Conservation (phyloP, 352 stramenopile genomes). For the Thalassiosira mediterranea region DNA sequence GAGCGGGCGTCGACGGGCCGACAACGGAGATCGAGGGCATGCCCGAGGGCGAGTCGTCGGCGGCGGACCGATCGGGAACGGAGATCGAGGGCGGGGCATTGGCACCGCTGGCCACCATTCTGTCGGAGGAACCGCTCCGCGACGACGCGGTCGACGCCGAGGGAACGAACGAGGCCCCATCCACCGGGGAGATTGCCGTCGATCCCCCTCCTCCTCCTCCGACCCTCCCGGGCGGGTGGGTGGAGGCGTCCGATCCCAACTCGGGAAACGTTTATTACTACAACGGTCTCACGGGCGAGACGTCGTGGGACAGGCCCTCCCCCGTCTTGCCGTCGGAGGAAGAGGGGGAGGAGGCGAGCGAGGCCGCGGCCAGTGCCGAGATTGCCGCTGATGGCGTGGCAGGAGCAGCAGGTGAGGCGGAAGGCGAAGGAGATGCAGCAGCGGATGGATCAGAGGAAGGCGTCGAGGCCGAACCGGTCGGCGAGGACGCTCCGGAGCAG, state of each 20-base stretch:
- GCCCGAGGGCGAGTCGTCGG: too few relatives aligned
- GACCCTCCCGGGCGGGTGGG: slow-evolving; percentile 45
- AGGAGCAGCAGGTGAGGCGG: not conserved
- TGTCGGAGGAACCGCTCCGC: not conserved
- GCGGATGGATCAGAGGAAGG: slow-evolving; percentile 7
- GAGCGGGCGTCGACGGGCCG: too few relatives aligned
- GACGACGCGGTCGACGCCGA: slow-evolving; percentile 1
- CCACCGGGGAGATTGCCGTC: not conserved
- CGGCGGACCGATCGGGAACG: too few relatives aligned
- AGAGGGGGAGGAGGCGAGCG: not conserved
- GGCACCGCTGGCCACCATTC: not conserved
- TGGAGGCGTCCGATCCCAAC: slow-evolving; percentile 41
- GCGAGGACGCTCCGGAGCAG: not conserved
- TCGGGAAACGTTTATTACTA: slow-evolving; percentile 60
- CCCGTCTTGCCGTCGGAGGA: slow-evolving; percentile 1
- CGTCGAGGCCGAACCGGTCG: too few relatives aligned
- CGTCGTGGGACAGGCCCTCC: slow-evolving; percentile 55
- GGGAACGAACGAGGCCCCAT: not conserved
- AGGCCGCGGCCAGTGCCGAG: not conserved
- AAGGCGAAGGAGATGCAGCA: slow-evolving; percentile 1
- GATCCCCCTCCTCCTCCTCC: too few relatives aligned
- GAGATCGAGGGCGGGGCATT: not conserved
- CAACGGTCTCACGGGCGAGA: slow-evolving; percentile 51
- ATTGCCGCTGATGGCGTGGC: not conserved
- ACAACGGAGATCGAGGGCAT: not conserved